Percentiles rank a stretch among this genome's conserved stretches.
These are phyloP conservation scores for Rhizopus sp. DNA, from an alignment of 371 early-diverging fungal genomes.

Conservation along the genomic window DNA sequence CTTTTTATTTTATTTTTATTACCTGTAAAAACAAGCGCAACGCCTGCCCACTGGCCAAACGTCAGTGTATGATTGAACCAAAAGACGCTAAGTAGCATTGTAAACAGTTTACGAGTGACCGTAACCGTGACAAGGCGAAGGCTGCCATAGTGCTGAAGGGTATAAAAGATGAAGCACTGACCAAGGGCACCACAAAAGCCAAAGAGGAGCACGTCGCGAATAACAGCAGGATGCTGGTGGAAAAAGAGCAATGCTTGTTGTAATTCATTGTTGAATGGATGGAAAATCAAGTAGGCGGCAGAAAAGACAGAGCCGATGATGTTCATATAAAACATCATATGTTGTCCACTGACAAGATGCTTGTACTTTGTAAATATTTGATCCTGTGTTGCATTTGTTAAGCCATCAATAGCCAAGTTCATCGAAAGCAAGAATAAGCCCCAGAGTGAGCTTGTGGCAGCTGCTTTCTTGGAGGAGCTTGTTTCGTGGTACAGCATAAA, in stretches of 20 bases:
- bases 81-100: slow-evolving; percentile 90
- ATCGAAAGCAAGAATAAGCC: slow-evolving; percentile 83
- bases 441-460: slow-evolving; percentile 58
- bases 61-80: slow-evolving; percentile 82
- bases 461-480: slow-evolving; percentile 46
- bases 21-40: slow-evolving; percentile 85
- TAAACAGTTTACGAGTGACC: slow-evolving; percentile 96
- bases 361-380: slow-evolving; percentile 82
- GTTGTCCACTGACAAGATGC: slow-evolving; percentile 71
- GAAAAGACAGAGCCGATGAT: slow-evolving; percentile 74
- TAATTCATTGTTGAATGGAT: slow-evolving; percentile 79
- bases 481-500: slow-evolving; percentile 89
- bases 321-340: slow-evolving; percentile 99
- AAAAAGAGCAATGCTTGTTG: slow-evolving; percentile 81
- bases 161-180: slow-evolving; percentile 98
- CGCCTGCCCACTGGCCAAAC: slow-evolving; percentile 85
- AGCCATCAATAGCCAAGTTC: slow-evolving; percentile 92
- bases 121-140: slow-evolving; percentile 91
- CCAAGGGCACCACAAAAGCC: slow-evolving; percentile 93
- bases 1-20: slow-evolving; percentile 8
- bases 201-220: slow-evolving; percentile 84
- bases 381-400: slow-evolving; percentile 97
- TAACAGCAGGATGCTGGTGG: slow-evolving; percentile 72
- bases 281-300: slow-evolving; percentile 65
- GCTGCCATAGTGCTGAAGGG: slow-evolving; percentile 91